These are phyloP conservation scores for Eucalyptus leucophloia DNA, from an alignment of 345 rosid species.

Conservation along the genomic window DNA sequence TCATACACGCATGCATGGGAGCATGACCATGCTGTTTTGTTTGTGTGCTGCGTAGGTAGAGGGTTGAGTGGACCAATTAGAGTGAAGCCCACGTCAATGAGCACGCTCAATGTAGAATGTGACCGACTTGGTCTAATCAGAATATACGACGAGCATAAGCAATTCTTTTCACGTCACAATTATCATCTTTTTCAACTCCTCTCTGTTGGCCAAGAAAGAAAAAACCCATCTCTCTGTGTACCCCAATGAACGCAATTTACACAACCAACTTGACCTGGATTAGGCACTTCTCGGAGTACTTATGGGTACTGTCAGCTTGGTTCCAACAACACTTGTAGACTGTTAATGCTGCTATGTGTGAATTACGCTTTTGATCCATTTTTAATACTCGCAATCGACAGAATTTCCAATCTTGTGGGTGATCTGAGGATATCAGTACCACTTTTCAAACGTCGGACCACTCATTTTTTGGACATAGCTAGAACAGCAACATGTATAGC, in stretches of 20 bases:
- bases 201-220: background rate
- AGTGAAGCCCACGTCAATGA: background rate
- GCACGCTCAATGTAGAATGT: background rate
- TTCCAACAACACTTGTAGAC: background rate
- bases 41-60: background rate
- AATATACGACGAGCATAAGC: background rate
- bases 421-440: background rate
- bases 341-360: background rate
- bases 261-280: background rate
- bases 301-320: background rate
- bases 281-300: background rate
- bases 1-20: background rate
- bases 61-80: background rate
- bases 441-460: background rate
- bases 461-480: background rate
- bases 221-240: background rate
- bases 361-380: background rate
- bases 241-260: background rate
- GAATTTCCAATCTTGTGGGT: background rate
- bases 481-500: background rate
- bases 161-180: background rate
- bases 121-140: background rate
- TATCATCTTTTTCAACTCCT: background rate
- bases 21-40: background rate
- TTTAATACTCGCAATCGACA: background rate